A percentile compares a stretch with the other conserved stretches of the same genome.
Evolutionary conservation across 306 rosid species (phyloP).

Genomic region (Arachis stenosperma): DNA sequence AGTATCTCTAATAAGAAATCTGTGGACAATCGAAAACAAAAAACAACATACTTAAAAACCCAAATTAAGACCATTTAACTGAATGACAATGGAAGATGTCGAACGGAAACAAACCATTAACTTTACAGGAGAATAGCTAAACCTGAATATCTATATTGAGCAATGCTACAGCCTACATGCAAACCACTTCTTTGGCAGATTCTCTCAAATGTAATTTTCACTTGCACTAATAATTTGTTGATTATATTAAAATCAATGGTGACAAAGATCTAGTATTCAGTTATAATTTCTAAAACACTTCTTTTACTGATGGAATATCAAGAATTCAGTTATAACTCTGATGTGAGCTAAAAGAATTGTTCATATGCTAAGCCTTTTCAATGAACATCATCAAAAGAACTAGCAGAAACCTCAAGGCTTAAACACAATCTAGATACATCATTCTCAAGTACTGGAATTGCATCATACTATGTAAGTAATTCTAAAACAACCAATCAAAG

Average conservation of each 20-base stretch:
- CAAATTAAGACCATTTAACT: conserved; percentile 27
- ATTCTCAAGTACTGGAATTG: conserved; percentile 30
- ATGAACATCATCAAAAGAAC: conserved; percentile 24
- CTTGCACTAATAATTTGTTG: conserved; percentile 11
- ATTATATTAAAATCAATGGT: background rate
- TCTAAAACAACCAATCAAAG: conserved; percentile 24
- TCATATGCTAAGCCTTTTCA: conserved; percentile 19
- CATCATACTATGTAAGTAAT: conserved; percentile 15
- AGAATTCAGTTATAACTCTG: conserved; percentile 22
- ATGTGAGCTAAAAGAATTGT: conserved; percentile 26
- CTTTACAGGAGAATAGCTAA: conserved; percentile 27
- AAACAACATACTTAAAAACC: conserved; percentile 35
- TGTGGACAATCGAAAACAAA: conserved; percentile 38
- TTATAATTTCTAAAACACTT: conserved; percentile 1
- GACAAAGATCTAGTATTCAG: conserved; percentile 21
- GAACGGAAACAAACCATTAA: conserved; percentile 27
- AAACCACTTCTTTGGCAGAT: conserved; percentile 30
- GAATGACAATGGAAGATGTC: conserved; percentile 30
- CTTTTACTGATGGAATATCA: conserved; percentile 9
- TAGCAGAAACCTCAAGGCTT: background rate
- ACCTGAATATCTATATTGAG: conserved; percentile 7
- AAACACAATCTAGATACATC: conserved; percentile 1
- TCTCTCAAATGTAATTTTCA: conserved; percentile 1
- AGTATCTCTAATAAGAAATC: conserved; percentile 39
- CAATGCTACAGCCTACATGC: conserved; percentile 9